Evolutionary conservation across 2,329 filamentous ascomycete species (phyloP).

Genomic region (Aspergillus ustus): DNA sequence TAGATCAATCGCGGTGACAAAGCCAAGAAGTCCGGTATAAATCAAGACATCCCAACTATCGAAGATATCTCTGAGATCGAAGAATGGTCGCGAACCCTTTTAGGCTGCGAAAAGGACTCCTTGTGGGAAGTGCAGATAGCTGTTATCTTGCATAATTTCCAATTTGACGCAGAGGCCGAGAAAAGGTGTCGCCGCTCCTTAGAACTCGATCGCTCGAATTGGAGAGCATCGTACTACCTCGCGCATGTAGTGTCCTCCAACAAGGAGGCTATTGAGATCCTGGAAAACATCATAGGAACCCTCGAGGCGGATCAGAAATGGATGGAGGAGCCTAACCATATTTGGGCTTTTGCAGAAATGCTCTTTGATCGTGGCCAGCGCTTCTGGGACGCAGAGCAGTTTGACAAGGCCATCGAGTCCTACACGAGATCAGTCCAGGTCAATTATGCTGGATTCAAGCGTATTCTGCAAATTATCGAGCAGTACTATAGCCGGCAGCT

Average conservation of each 20-base stretch:
- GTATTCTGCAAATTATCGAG: constrained; percentile 16
- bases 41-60: background rate
- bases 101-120: constrained; percentile 17
- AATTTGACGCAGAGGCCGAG: constrained; percentile 22
- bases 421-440: constrained; percentile 18
- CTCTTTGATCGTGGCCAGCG: constrained; percentile 22
- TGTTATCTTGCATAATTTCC: constrained; percentile 23
- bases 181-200: constrained; percentile 27
- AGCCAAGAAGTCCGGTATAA: background rate
- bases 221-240: constrained; percentile 29
- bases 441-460: constrained; percentile 17
- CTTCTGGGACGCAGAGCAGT: constrained; percentile 19
- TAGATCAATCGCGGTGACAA: constrained; percentile 1
- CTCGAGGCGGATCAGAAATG: constrained; percentile 16
- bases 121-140: constrained; percentile 31
- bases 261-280: constrained; percentile 21
- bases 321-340: constrained; percentile 14
- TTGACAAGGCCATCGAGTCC: constrained; percentile 14
- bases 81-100: constrained; percentile 17
- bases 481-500: constrained; percentile 17
- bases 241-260: constrained; percentile 23
- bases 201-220: constrained; percentile 24
- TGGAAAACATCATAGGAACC: constrained; percentile 12
- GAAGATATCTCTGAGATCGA: constrained; percentile 20
- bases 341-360: constrained; percentile 19